Base-by-base conservation (phyloP, 208 protist species). In the Crithidia acanthocephali region DNA sequence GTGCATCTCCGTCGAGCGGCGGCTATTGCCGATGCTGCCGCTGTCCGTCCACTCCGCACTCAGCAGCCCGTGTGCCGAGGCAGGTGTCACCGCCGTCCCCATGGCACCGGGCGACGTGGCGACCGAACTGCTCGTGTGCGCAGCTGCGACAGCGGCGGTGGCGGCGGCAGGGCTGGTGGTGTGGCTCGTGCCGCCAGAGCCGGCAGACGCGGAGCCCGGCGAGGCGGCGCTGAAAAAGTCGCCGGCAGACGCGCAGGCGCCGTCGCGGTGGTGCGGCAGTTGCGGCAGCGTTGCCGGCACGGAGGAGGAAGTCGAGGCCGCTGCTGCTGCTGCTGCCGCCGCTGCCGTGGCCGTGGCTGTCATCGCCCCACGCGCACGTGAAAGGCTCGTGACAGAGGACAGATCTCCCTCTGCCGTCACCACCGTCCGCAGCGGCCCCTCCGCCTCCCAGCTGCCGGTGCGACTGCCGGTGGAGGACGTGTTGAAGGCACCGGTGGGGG, bases 371-470 rank as follows among this genome's bases (percentile, higher is more conserved):
- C 33, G 47, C 2, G 3, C 0, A 13, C 63, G 50, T 0, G 63
- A 23, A 2, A 68, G 15, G 9, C 50, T 58, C 18, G 64, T 61
- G 8, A 58, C 27, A 6, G 52, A 75, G 15, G 62, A 69, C 18
- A 53, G 25, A 44, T 59, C 62, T 1, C 70, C 52, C 30, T 69
- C 62, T 23, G 47, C 62, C 23, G 44, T 60, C 20, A 45, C 47
- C 42, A 65, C 48, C 25, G 55, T 40, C 27, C 27, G 55, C 45
- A 61, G 47, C 33, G 71, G 37, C 28, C 44, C 42, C 25, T 69
- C 63, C 0, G 35, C 70, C 27, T 76, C 71, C 62, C 63, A 70
- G 59, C 71, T 70, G n/a, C 66, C 63, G 32, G 32, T 45, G 48
- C 71, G 63, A 22, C 71, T 66, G 55, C 56, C 63, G 45, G 44